Conservation (phyloP, 768 basidiomycete genomes). For the Podaxis carcinomalis region DNA sequence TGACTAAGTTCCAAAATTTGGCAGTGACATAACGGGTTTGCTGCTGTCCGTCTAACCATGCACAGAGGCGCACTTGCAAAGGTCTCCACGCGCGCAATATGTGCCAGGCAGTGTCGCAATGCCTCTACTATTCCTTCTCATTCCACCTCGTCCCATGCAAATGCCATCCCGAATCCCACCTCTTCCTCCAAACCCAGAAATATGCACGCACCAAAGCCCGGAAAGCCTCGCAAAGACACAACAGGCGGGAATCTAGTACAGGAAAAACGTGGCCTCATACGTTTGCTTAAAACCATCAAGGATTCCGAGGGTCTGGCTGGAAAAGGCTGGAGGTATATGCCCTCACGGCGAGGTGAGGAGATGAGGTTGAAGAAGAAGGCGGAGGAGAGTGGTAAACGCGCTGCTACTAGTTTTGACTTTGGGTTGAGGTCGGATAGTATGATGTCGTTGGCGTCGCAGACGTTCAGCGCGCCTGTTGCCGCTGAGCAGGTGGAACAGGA, state of each 20-base stretch:
- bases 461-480: background rate
- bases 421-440: background rate
- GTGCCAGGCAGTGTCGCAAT: constrained; percentile 27
- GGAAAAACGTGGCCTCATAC: background rate
- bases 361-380: constrained; percentile 25
- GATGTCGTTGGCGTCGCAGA: background rate
- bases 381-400: constrained; percentile 1
- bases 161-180: background rate
- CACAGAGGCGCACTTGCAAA: background rate
- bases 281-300: background rate
- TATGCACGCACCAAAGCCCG: too few species aligned
- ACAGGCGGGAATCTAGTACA: background rate
- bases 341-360: constrained; percentile 33
- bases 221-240: background rate
- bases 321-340: constrained; percentile 31
- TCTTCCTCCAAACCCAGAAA: background rate
- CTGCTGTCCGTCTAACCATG: background rate
- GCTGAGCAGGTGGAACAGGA: background rate
- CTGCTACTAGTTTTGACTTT: background rate
- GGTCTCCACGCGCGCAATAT: constrained; percentile 3
- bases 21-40: background rate
- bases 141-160: background rate
- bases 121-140: background rate
- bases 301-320: background rate
- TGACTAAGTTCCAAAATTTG: background rate